Percentiles rank a stretch among this genome's conserved stretches.
These are phyloP conservation scores for Apiospora phragmitis DNA, from an alignment of 2,329 filamentous ascomycete species.

Conservation along the genomic window DNA sequence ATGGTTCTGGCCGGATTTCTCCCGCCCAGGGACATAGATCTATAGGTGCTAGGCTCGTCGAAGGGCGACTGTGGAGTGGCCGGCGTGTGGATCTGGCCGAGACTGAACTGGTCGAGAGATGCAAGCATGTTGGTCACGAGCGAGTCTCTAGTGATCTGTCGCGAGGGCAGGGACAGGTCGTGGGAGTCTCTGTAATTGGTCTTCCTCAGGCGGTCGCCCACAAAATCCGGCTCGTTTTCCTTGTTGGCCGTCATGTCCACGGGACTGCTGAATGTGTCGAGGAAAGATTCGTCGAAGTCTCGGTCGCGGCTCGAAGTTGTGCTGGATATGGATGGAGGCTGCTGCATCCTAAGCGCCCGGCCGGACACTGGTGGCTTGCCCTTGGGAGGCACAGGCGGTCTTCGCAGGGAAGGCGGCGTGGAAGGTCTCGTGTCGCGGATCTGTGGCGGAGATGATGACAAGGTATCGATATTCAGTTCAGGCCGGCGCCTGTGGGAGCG, in stretches of 20 bases:
- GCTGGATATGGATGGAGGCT: constrained; percentile 21
- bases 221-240: constrained; percentile 29
- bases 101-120: constrained; percentile 82
- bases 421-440: constrained; percentile 21
- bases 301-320: constrained; percentile 18
- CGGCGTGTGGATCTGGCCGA: constrained; percentile 43
- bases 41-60: constrained; percentile 35
- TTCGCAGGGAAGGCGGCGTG: constrained; percentile 32
- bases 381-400: constrained; percentile 28
- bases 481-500: constrained; percentile 33
- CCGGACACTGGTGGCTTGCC: constrained; percentile 35
- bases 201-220: constrained; percentile 4
- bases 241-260: constrained; percentile 24
- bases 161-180: constrained; percentile 78
- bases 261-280: constrained; percentile 28
- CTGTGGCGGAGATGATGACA: constrained; percentile 21
- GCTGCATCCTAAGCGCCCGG: constrained; percentile 32
- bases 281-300: constrained; percentile 31
- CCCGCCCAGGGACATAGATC: constrained; percentile 23
- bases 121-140: constrained; percentile 95
- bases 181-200: constrained; percentile 61
- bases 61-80: constrained; percentile 29
- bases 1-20: constrained; percentile 30
- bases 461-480: constrained; percentile 38
- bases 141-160: constrained; percentile 80